Conservation (phyloP, 306 rosid genomes). For the Prunus armeniaca region DNA sequence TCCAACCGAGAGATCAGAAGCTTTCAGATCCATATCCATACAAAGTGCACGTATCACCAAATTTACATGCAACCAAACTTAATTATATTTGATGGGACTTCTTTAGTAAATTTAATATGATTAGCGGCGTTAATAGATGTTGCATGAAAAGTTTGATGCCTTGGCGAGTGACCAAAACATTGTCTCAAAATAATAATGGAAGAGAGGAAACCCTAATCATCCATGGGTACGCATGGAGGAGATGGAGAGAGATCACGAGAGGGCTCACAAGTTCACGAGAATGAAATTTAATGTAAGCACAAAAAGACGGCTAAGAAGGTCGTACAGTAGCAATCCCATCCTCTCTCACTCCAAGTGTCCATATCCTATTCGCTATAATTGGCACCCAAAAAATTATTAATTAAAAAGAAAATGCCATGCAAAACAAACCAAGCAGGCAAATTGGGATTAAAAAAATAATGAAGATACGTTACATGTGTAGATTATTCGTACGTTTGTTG, state of each 20-base stretch:
- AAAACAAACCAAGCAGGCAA: constrained; percentile 13
- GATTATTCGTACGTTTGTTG: neutral
- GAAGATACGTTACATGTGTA: neutral
- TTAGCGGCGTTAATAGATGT: neutral
- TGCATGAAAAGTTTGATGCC: constrained; percentile 25
- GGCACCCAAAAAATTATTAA: neutral
- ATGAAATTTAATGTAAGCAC: constrained; percentile 28
- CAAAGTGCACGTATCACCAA: too few relatives aligned
- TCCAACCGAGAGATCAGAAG: too few relatives aligned
- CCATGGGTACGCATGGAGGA: constrained; percentile 9
- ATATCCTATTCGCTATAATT: constrained; percentile 17
- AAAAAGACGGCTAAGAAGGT: constrained; percentile 49
- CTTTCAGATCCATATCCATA: too few relatives aligned
- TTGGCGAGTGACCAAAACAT: constrained; percentile 20
- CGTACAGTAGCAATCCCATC: constrained; percentile 1
- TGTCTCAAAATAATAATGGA: constrained; percentile 36
- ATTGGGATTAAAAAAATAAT: neutral
- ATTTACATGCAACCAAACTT: too few relatives aligned
- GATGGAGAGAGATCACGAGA: constrained; percentile 49
- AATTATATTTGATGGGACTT: too few relatives aligned
- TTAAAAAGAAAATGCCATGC: neutral
- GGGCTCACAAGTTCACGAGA: constrained; percentile 40
- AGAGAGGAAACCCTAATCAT: constrained; percentile 15
- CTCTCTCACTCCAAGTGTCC: constrained; percentile 1
- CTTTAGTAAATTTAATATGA: neutral